A percentile compares a stretch with the other conserved stretches of the same genome.
Conservation (phyloP, 2,329 filamentous ascomycete species). For the Gaeumannomyces tritici region DNA sequence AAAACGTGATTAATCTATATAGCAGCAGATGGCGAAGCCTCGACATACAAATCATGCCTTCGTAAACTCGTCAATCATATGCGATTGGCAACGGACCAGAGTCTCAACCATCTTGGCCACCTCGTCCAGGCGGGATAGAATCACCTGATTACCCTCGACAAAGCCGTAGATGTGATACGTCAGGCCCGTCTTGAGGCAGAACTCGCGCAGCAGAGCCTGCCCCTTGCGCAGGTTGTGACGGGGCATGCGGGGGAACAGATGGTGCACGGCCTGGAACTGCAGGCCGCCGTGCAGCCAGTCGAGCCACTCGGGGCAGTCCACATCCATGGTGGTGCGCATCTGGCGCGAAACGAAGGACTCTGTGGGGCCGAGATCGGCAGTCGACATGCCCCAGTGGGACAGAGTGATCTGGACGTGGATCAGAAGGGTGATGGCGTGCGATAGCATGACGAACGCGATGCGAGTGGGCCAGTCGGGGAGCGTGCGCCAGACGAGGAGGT, state of each 20-base stretch:
- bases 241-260: conserved; percentile 59
- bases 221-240: conserved; percentile 55
- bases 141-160: conserved; percentile 50
- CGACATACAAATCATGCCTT: neutral
- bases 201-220: conserved; percentile 51
- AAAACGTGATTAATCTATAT: neutral
- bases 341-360: conserved; percentile 63
- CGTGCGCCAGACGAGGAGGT: conserved; percentile 49
- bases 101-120: conserved; percentile 52
- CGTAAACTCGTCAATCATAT: conserved; percentile 28
- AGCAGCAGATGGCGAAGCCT: neutral
- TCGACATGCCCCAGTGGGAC: conserved; percentile 65
- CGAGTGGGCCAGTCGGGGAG: conserved; percentile 50
- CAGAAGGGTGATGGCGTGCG: conserved; percentile 56
- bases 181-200: conserved; percentile 54
- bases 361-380: conserved; percentile 49
- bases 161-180: conserved; percentile 54
- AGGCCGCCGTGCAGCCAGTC: conserved; percentile 65
- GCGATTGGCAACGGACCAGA: conserved; percentile 45
- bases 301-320: conserved; percentile 62
- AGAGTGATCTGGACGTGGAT: conserved; percentile 65
- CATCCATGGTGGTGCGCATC: conserved; percentile 64
- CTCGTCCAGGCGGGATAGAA: conserved; percentile 38
- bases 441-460: conserved; percentile 52
- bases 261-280: conserved; percentile 65